These are phyloP conservation scores for Phytophthora pinifolia DNA, from an alignment of 352 stramenopile species.

Conservation along the genomic window DNA sequence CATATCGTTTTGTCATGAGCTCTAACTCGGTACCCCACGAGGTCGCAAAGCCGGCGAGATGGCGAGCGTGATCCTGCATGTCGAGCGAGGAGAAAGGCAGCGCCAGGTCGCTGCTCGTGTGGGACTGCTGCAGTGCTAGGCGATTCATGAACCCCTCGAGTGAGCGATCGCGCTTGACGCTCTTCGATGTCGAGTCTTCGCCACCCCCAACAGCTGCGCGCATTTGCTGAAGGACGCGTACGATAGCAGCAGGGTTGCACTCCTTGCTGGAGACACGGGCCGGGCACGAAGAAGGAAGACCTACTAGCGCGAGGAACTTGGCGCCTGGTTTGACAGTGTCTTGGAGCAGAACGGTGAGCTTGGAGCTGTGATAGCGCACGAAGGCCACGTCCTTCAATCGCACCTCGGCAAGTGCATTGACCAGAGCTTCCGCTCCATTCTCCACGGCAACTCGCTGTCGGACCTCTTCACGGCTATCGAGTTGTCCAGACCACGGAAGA, in stretches of 20 bases:
- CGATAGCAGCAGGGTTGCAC: constrained; percentile 24
- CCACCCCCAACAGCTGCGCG: constrained; percentile 36
- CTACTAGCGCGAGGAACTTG: constrained; percentile 54
- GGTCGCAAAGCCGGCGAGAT: neutral
- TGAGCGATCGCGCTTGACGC: constrained; percentile 41
- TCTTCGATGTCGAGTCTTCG: constrained; percentile 8
- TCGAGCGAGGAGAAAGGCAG: constrained; percentile 47
- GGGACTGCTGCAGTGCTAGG: constrained; percentile 40
- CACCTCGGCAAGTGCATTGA: constrained; percentile 56
- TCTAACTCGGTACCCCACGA: constrained; percentile 57
- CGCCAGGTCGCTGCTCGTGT: constrained; percentile 6
- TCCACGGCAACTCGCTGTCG: constrained; percentile 59
- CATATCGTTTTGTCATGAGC: constrained; percentile 57
- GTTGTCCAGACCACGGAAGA: constrained; percentile 26
- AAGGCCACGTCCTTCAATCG: constrained; percentile 51
- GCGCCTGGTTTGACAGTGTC: constrained; percentile 64
- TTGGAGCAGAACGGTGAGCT: constrained; percentile 77
- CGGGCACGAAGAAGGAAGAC: constrained; percentile 30
- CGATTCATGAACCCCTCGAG: constrained; percentile 72
- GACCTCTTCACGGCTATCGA: constrained; percentile 36
- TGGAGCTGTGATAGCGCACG: constrained; percentile 78
- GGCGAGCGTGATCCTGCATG: constrained; percentile 40
- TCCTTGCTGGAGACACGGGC: neutral
- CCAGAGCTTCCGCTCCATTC: constrained; percentile 55
- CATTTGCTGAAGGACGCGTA: constrained; percentile 49